Base-by-base conservation (phyloP, 2,329 filamentous ascomycete genomes). In the Pyrenophora tritici-repentis region DNA sequence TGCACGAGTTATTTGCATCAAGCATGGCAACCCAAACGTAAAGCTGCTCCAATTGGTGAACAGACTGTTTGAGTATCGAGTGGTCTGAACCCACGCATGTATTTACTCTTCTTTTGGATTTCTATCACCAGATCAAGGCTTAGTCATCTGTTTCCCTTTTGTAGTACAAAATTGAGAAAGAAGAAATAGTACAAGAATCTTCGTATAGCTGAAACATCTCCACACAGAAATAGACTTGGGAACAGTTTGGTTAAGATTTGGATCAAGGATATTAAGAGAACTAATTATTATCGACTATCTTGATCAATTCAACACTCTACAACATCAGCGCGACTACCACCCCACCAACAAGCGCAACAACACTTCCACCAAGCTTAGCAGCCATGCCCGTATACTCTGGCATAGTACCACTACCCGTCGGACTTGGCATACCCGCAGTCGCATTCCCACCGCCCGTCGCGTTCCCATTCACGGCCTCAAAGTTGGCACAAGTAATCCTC, bases 401-500 rank as follows among this genome's bases (percentile, higher is more conserved):
- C 6, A 20, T 22, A 12, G 22, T 32, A 13, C 18, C 18, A 5
- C 59, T 55, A 26, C 49, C 50, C 3, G 54, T 63, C n/a, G 54
- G 14, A 17, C 45, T 47, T 24, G 50, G 50, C 39, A 39, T 10
- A n/a, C 8, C 20, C 42, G 14, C 24, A 7, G 48, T 47, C 9
- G 32, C 38, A 37, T 51, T 50, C 13, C 31, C 42, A 14, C n/a
- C 42, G 16, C 17, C 31, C 6, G 56, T 61, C 3, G 42, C 50
- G 31, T 58, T 62, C 0, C 48, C 54, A 29, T 20, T 2, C 2
- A 59, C 42, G 22, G 50, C 48, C 43, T 65, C 67, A 58, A 84
- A 83, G 62, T 83, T 83, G 42, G 78, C 81, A 70, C 82, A 85
- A 22, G 79, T 78, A 56, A 84, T 69, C 48, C 79, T 75, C 10